Conservation (phyloP, 345 rosid genomes). For the Gossypium stocksii region DNA sequence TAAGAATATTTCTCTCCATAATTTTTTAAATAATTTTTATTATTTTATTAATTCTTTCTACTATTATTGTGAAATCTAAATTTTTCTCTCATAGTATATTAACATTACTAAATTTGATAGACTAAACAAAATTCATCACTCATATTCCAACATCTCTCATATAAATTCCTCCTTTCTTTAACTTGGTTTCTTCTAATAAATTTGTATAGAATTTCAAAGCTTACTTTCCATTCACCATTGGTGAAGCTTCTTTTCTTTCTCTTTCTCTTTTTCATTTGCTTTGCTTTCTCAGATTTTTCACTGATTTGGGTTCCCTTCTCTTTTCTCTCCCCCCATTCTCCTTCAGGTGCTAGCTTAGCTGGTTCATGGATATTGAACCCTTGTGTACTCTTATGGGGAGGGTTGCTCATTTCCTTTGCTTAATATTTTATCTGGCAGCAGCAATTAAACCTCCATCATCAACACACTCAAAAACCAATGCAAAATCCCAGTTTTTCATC, state of each 20-base stretch:
- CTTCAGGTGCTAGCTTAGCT: slow-evolving; percentile 59
- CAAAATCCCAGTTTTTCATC: slow-evolving; percentile 34
- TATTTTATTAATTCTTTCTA: no score
- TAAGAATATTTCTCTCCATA: no score
- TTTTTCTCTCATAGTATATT: no score
- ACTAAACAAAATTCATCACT: slow-evolving; percentile 24
- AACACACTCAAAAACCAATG: slow-evolving; percentile 24
- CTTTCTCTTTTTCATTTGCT: neutral
- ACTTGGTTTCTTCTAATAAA: slow-evolving; percentile 33
- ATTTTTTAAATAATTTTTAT: no score
- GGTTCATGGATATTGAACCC: slow-evolving; percentile 99
- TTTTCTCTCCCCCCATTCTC: neutral
- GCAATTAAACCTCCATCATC: slow-evolving; percentile 26
- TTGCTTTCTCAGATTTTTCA: neutral
- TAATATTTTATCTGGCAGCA: slow-evolving; percentile 70
- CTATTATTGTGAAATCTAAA: no score
- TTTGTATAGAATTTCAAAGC: slow-evolving; percentile 53
- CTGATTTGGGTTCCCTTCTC: slow-evolving; percentile 16
- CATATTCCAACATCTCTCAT: neutral
- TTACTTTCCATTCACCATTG: slow-evolving; percentile 42
- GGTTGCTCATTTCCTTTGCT: slow-evolving; percentile 63
- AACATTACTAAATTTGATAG: neutral
- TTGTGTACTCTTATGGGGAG: slow-evolving; percentile 93
- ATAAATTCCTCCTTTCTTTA: slow-evolving; percentile 17
- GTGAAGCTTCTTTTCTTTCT: slow-evolving; percentile 36